Evolutionary conservation across 2,329 filamentous ascomycete species (phyloP).

Genomic region (Hirsutella minnesotensis): DNA sequence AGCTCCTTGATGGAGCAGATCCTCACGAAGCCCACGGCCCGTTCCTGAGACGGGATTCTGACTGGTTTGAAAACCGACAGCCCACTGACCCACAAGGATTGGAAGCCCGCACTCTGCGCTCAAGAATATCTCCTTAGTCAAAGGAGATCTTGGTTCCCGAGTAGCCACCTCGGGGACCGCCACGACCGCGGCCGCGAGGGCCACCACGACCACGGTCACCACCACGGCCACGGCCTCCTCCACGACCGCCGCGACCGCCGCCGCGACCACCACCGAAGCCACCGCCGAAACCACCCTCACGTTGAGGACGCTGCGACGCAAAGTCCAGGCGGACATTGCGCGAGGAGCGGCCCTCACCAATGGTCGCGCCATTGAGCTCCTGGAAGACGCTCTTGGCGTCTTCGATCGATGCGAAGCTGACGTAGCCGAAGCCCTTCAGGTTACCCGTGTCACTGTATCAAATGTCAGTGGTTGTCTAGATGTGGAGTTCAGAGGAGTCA

Average conservation of each 20-base stretch:
- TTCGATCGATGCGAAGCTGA: conserved; percentile 70
- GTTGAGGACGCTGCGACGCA: conserved; percentile 53
- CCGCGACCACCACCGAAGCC: conserved; percentile 34
- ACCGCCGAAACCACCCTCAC: conserved; percentile 41
- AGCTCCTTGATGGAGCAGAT: conserved; percentile 29
- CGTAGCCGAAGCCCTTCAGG: conserved; percentile 88
- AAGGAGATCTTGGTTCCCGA: conserved; percentile 73
- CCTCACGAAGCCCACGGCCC: conserved; percentile 41
- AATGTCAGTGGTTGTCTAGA: conserved; percentile 5
- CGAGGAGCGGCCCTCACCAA: conserved; percentile 53
- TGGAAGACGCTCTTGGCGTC: conserved; percentile 69
- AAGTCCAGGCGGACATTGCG: conserved; percentile 77
- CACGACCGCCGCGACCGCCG: conserved; percentile 29
- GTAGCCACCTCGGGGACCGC: conserved; percentile 30
- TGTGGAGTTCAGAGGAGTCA: too few relatives aligned
- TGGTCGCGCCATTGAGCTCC: conserved; percentile 53
- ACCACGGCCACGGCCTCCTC: conserved; percentile 34
- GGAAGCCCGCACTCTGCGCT: conserved; percentile 32
- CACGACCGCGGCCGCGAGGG: conserved; percentile 38
- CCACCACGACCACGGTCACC: conserved; percentile 39
- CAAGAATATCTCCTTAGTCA: conserved; percentile 27
- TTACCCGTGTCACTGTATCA: conserved; percentile 56
- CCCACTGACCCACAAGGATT: conserved; percentile 37
- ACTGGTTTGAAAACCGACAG: conserved; percentile 40
- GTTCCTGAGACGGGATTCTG: conserved; percentile 18